Base-by-base conservation (phyloP, 2,329 filamentous ascomycete species). In the Nakataea oryzae region DNA sequence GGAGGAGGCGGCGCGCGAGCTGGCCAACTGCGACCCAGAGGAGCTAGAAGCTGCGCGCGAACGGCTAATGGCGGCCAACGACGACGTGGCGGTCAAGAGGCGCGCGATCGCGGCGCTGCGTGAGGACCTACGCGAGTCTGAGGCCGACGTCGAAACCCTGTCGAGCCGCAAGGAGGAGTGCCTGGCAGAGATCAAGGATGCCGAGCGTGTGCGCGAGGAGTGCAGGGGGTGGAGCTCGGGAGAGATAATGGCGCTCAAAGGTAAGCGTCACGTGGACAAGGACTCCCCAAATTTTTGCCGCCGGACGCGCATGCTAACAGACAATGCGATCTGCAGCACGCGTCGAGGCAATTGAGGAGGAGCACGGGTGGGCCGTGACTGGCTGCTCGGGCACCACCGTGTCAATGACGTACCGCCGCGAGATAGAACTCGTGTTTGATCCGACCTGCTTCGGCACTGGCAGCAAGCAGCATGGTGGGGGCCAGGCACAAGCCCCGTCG, bases 141-240 rank as follows among this genome's bases (percentile, higher is more conserved):
- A 90, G 64, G 73, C 79, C 1, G 79, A 80, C 11, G 85, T 93
- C 24, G 82, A 85, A 63, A 78, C 83, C 1, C 80, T 88, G 57
- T 78, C 81, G 9, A 80, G 86, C 63, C 82, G 85, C 69, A 96
- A 93, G 71, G 75, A 85, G 61, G 81, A 86, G 67, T 91, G 83
- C 66, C 70, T 88, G 32, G 81, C 84, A 30, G 89, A 95, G 58
- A 97, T 96, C 63, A 82, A 85, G 63, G 87, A 91, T 69, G 90
- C 93, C 0, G 92, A 97, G 72, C 87, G 86, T 66, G 80, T 96
- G 29, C 85, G 90, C 65, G 92, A 97, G 72, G 90, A 96, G 69
- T 96, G 89, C 71, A 86, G 93, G 61, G 93, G 93, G 54, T 97
- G 93, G 88, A 93, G 88, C 62, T 85, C 87, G 61, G 86, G 82